Percentiles rank a stretch among this genome's conserved stretches.
Evolutionary conservation across 176 grass and related monocot species (phyloP).

Genomic region (Triticum monococcum): DNA sequence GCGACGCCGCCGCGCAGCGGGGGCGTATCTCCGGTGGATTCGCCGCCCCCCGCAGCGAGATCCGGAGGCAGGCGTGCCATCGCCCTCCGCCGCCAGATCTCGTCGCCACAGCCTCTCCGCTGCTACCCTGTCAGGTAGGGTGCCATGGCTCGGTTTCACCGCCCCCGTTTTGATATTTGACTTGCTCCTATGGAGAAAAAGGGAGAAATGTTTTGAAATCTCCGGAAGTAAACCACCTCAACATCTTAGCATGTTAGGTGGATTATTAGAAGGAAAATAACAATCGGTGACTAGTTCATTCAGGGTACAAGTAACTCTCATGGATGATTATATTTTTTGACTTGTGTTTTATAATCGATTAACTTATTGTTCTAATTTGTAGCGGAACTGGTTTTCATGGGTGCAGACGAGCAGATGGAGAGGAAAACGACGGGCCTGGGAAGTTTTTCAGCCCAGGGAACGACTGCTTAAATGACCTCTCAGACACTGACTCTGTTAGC

Average conservation of each 20-base stretch:
- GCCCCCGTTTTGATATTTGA: slow-evolving; percentile 17
- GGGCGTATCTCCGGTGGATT: slow-evolving; percentile 20
- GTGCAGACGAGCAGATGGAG: slow-evolving; percentile 44
- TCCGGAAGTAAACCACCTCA: background rate
- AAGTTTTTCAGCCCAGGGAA: slow-evolving; percentile 61
- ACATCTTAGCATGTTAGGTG: background rate
- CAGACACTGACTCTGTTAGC: slow-evolving; percentile 74
- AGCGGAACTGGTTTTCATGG: slow-evolving; percentile 16
- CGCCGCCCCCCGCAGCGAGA: slow-evolving; percentile 37
- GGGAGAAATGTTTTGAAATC: slow-evolving; percentile 30
- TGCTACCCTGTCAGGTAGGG: slow-evolving; percentile 52
- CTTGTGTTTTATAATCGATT: slow-evolving; percentile 1
- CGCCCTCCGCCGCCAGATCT: slow-evolving; percentile 54
- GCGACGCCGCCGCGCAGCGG: slow-evolving; percentile 36
- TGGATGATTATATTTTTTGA: slow-evolving; percentile 9
- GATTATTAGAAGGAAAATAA: background rate
- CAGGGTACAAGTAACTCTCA: slow-evolving; percentile 9
- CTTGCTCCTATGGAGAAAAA: slow-evolving; percentile 44
- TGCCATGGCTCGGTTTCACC: slow-evolving; percentile 17
- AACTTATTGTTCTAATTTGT: slow-evolving; percentile 14
- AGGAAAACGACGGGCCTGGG: slow-evolving; percentile 46
- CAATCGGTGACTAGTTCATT: slow-evolving; percentile 3
- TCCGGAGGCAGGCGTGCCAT: slow-evolving; percentile 43
- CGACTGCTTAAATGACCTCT: slow-evolving; percentile 62
- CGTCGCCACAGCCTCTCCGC: slow-evolving; percentile 55